Conservation (phyloP, 305 asterid species). For the Fraxinus ornus region DNA sequence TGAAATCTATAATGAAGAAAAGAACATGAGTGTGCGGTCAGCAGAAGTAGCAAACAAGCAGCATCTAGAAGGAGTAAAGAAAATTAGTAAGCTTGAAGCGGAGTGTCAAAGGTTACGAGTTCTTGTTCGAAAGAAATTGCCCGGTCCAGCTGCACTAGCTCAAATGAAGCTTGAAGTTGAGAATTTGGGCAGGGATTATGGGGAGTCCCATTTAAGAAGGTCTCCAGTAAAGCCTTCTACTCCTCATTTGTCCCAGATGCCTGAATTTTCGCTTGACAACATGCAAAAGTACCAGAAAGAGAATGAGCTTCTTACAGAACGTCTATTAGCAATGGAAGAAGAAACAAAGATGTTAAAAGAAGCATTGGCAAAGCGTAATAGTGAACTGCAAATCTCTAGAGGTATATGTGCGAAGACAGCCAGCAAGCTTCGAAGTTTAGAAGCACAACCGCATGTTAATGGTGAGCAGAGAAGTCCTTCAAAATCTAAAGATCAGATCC, state of each 20-base stretch:
- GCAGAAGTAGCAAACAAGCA: constrained; percentile 95
- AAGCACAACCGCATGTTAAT: constrained; percentile 58
- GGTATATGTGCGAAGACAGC: constrained; percentile 74
- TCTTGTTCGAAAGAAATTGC: constrained; percentile 89
- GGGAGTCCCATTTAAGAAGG: constrained; percentile 67
- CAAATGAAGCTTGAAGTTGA: constrained; percentile 98
- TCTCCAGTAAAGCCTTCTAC: constrained; percentile 76
- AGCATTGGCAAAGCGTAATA: constrained; percentile 90
- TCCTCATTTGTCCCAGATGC: constrained; percentile 47
- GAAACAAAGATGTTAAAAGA: constrained; percentile 95
- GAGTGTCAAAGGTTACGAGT: constrained; percentile 96
- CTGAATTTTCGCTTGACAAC: constrained; percentile 66
- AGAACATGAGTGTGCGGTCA: constrained; percentile 84
- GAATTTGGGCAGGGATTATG: constrained; percentile 73
- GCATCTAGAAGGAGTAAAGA: constrained; percentile 89
- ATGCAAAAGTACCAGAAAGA: constrained; percentile 67
- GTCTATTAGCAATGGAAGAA: constrained; percentile 82
- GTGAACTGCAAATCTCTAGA: constrained; percentile 79
- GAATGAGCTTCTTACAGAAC: constrained; percentile 72
- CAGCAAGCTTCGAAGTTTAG: constrained; percentile 73
- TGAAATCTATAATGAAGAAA: constrained; percentile 93
- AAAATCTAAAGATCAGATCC: constrained; percentile 34
- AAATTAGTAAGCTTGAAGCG: constrained; percentile 88
- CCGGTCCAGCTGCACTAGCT: constrained; percentile 96
- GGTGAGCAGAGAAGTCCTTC: constrained; percentile 53